Base-by-base conservation (phyloP, 352 stramenopile species). In the Achlya hypogyna region DNA sequence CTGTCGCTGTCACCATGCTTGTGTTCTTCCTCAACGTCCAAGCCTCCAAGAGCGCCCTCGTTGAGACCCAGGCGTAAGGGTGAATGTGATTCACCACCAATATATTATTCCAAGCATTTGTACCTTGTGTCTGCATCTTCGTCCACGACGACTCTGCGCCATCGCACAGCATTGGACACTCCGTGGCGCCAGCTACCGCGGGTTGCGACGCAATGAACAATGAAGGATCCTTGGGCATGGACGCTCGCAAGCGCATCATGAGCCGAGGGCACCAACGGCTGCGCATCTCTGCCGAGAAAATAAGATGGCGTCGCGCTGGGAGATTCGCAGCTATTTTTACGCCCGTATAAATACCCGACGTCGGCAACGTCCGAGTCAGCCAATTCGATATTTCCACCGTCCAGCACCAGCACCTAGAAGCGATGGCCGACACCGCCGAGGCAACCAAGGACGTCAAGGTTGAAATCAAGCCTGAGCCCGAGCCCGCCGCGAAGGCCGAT, bases 11-110 rank as follows among this genome's bases (percentile, higher is more conserved):
- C 25, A 28, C 25, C n/a, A 53, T 53, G 4, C 10, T 27, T 20
- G 23, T 32, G 10, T 51, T 64, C 35, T 51, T 64, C 42, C 29
- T 64, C 56, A 64, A 64, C 42, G 29, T 64, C 4, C 22, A 9
- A 16, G 31, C 23, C 20, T 18, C 8, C 2, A 56, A 56, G 49
- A 56, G 25, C 12, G 14, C 49, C 12, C 2, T 10, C 12, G 12
- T 18, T 10, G 38, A 45, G 38, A 18, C 38, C 38, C 12, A 45
- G 12, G 38, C 38, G 6, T 45, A 45, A 45, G 38, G 38, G 12
- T 45, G 12, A 18, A 10, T 45, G 2, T 1, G n/a, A 45, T 45
- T n/a, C 38, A 45, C 6, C 6, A 10, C 38, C n/a, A 45, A 10
- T 45, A n/a, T 45, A 45, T 45, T 45, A n/a, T n/a, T n/a, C n/a